Base-by-base conservation (phyloP, 2,329 filamentous ascomycete genomes). In the Dissoconium aciculare region DNA sequence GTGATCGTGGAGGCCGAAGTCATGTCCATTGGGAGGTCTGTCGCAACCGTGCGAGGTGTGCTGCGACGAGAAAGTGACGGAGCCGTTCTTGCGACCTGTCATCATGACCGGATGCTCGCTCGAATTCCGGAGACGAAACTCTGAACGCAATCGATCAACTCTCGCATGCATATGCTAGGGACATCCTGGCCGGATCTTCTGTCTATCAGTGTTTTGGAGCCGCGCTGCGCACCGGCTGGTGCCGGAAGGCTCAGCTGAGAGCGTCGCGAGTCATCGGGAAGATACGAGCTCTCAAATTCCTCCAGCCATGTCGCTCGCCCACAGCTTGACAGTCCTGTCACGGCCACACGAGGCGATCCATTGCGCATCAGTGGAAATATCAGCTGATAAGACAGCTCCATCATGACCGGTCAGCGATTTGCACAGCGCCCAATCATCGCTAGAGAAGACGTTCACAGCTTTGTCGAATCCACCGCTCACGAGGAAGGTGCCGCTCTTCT, bases 281-380 rank as follows among this genome's bases (percentile, higher is more conserved):
- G n/a, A n/a, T n/a, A n/a, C n/a, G n/a, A n/a, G n/a, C n/a, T n/a
- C 11, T 49, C 34, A 54, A 25, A 53, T 45, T 5, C 51, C 50
- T 38, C 75, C 64, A 34, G 69, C 69, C 50, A 83, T 80, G 42
- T 93, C 87, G 41, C 84, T 71, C 4, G 82, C 82, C 89, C 89
- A 98, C 2, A 98, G 64, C 63, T 98, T 98, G 30, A 95, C 81
- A 2, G 87, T 95, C 32, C 85, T 71, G 56, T 98, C 89, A 51
- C 93, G 82, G 3, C 89, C 85, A 43, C 83, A 84, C 53, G 84
- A 94, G 14, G 87, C 80, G 54, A 98, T 92, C 82, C 84, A 98
- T 50, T 67, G 78, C 5, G 76, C 80, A 55, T 95, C 82, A 40
- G 67, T 66, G 49, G 79, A 91, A 31, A 93, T 73, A 59, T 98